Evolutionary conservation across 331 rosid genomes (phyloP).

Genomic region (Rhamnella rubrinervis): DNA sequence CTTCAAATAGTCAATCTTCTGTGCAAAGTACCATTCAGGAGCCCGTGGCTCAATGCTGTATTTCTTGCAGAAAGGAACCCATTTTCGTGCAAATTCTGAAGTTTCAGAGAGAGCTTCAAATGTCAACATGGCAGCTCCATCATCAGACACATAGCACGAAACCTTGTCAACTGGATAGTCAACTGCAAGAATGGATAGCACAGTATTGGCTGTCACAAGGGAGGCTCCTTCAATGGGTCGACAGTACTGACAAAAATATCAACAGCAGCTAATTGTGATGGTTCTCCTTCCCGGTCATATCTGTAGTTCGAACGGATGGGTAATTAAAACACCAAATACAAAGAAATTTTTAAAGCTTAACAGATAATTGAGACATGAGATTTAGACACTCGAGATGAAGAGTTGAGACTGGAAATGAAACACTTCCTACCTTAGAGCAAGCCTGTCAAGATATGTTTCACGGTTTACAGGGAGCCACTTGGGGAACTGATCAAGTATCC

Average conservation of each 20-base stretch:
- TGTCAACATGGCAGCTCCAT: constrained; percentile 99
- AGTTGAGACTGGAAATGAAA: constrained; percentile 2
- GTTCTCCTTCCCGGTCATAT: constrained; percentile 96
- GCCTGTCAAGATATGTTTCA: constrained; percentile 96
- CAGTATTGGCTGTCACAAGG: constrained; percentile 99
- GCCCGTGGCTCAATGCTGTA: constrained; percentile 92
- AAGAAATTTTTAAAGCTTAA: constrained; percentile 6
- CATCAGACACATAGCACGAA: constrained; percentile 97
- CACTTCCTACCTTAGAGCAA: constrained; percentile 70
- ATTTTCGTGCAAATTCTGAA: constrained; percentile 87
- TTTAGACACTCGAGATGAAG: neutral
- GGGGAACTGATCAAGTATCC: constrained; percentile 97
- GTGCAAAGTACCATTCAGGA: constrained; percentile 94
- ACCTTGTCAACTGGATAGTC: constrained; percentile 98
- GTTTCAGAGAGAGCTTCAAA: constrained; percentile 97
- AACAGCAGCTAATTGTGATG: constrained; percentile 91
- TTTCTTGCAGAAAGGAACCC: constrained; percentile 96
- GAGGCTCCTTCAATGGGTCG: constrained; percentile 97
- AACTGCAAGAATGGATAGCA: constrained; percentile 87
- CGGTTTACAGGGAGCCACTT: constrained; percentile 99
- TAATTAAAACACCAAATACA: constrained; percentile 22
- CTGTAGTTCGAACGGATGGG: constrained; percentile 37
- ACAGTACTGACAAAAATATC: constrained; percentile 99
- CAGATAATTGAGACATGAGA: constrained; percentile 3
- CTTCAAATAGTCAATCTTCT: constrained; percentile 91